Base-by-base conservation (phyloP, 2,329 filamentous ascomycete species). In the Ophidiomyces ophidiicola region DNA sequence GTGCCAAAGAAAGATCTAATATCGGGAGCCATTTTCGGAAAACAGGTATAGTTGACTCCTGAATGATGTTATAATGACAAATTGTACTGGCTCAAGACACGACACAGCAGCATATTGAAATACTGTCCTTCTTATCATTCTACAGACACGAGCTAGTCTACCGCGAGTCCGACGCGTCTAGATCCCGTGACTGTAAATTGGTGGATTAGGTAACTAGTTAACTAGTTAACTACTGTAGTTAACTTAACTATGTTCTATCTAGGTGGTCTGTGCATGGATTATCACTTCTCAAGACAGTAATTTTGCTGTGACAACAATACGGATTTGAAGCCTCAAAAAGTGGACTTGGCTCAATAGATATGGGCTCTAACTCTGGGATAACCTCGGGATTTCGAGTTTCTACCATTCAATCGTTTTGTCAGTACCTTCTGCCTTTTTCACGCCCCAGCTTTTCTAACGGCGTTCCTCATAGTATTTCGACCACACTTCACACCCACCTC, bases 1-100 rank as follows among this genome's bases (percentile, higher is more conserved):
- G 81, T 76, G 40, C 80, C 78, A 66, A 96, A 94, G 63, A 94
- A 96, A 51, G 71, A 85, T 55, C 87, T 74, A 54, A 94, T 96
- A 62, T 96, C 88, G 46, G 70, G 56, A 39, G 86, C 76, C 86
- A 94, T 93, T 46, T 35, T 54, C 36, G 30, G n/a, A 10, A 18
- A 23, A 23, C 6, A 14, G 17, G 11, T 6, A 20, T 6, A 12
- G 6, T 15, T 3, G 14, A 14, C 11, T 14, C 14, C 25, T n/a
- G 7, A 4, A 14, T 4, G 7, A 28, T 14, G 11, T 8, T 3
- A 8, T 28, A n/a, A n/a, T 28, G 25, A 28, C 8, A 3, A 10
- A 28, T 4, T 28, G 11, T 14, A 10, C 25, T 4, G 25, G 3
- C 4, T 10, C 3, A 14, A 10, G 14, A 28, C 11, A 28, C 11